These are phyloP conservation scores for Tricholoma hemisulphureum DNA, from an alignment of 768 basidiomycete genomes.

Conservation along the genomic window DNA sequence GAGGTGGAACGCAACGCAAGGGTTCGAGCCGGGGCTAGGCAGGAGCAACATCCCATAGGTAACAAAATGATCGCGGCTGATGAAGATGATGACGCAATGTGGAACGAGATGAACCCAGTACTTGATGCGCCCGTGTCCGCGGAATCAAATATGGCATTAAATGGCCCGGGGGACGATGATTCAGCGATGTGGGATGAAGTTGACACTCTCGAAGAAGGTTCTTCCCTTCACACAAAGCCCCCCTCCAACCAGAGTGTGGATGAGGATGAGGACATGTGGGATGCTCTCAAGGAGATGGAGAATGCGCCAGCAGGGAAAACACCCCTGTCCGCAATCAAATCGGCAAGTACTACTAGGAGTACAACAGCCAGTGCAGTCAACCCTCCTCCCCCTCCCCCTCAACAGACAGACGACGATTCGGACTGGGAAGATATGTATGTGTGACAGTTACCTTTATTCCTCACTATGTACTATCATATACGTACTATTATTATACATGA, in stretches of 20 bases:
- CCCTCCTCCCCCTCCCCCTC: background rate
- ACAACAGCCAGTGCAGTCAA: slow-evolving; percentile 12
- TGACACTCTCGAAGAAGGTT: slow-evolving; percentile 1
- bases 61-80: slow-evolving; percentile 7
- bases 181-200: slow-evolving; percentile 3
- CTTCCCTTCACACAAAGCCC: background rate
- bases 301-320: slow-evolving; percentile 20
- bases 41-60: background rate
- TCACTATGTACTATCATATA: too few relatives aligned
- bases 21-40: slow-evolving; percentile 4
- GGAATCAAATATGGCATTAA: slow-evolving; percentile 18
- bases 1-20: slow-evolving; percentile 37
- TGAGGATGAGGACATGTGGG: slow-evolving; percentile 78
- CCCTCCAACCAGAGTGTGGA: slow-evolving; percentile 1
- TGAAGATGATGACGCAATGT: slow-evolving; percentile 63
- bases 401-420: slow-evolving; percentile 42
- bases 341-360: slow-evolving; percentile 1
- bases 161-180: slow-evolving; percentile 14
- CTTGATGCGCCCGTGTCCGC: background rate
- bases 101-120: slow-evolving; percentile 61
- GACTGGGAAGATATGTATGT: slow-evolving; percentile 70
- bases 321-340: slow-evolving; percentile 8
- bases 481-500: too few relatives aligned
- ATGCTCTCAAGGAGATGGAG: slow-evolving; percentile 59
- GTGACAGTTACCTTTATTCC: slow-evolving; percentile 11